phyloP scores from a whole-genome alignment of 805 yeast genomes.

The Barnettozyma sp. region DNA sequence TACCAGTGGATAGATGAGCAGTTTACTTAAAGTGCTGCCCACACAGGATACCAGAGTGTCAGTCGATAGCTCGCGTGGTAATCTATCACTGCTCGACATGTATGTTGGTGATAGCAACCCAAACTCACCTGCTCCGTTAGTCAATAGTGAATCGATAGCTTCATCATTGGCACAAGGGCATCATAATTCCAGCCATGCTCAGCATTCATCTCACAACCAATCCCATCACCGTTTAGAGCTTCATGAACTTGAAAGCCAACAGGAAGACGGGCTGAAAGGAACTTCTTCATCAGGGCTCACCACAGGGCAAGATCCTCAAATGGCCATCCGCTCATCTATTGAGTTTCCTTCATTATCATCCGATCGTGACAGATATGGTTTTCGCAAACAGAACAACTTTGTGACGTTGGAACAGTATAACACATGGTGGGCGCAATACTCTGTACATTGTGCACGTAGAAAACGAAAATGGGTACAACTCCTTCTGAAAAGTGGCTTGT shows the following conservation, averaged over 20 bases:
- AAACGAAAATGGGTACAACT: slow-evolving; percentile 71
- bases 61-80: background rate
- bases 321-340: slow-evolving; percentile 12
- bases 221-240: too few relatives aligned
- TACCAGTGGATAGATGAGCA: too few relatives aligned
- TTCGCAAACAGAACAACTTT: slow-evolving; percentile 56
- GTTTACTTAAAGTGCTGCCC: background rate
- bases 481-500: slow-evolving; percentile 62
- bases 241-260: too few relatives aligned
- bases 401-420: slow-evolving; percentile 54
- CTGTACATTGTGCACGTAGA: slow-evolving; percentile 53
- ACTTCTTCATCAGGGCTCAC: slow-evolving; percentile 6
- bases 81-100: slow-evolving; percentile 4
- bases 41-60: background rate
- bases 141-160: too few relatives aligned
- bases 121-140: background rate
- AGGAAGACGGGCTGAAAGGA: too few relatives aligned
- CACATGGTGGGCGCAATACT: slow-evolving; percentile 64
- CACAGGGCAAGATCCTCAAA: background rate
- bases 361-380: slow-evolving; percentile 76
- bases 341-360: slow-evolving; percentile 8
- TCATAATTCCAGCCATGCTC: too few relatives aligned
- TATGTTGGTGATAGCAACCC: background rate
- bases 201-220: too few relatives aligned
- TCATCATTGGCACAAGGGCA: too few relatives aligned